Evolutionary conservation across 108 stramenopile species (phyloP).

Genomic region (Nitzschia sp.): DNA sequence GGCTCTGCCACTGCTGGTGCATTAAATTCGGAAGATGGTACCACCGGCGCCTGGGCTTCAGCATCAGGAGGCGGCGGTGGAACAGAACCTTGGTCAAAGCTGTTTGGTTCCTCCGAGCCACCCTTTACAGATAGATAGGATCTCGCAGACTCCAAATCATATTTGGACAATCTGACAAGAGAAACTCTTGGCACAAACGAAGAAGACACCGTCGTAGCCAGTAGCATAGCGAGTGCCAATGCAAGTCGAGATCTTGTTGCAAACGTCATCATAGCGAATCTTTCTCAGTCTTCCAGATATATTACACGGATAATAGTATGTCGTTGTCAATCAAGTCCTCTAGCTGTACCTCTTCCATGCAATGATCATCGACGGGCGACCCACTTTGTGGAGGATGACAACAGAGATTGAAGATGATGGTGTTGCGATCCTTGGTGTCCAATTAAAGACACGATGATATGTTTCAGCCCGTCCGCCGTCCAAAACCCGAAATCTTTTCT

Average conservation of each 20-base stretch:
- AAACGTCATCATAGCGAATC: not conserved
- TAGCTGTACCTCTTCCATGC: too few species aligned
- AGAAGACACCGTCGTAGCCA: not conserved
- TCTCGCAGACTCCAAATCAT: not conserved
- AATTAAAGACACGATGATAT: too few species aligned
- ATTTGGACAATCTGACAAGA: not conserved
- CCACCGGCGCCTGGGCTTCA: not conserved
- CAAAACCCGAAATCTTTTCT: too few species aligned
- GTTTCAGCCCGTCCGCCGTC: too few species aligned
- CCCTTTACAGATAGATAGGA: conserved; percentile 6
- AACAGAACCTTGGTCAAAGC: not conserved
- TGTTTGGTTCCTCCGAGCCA: not conserved
- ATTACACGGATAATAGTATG: too few species aligned
- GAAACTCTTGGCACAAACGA: conserved; percentile 12
- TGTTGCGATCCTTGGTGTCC: too few species aligned
- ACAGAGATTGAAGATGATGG: too few species aligned
- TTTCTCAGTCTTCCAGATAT: too few species aligned
- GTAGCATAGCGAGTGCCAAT: not conserved
- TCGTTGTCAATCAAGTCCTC: too few species aligned
- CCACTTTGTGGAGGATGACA: too few species aligned
- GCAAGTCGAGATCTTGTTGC: not conserved
- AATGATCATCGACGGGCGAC: too few species aligned
- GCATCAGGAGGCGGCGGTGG: not conserved
- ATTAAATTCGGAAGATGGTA: not conserved
- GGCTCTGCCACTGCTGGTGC: not conserved